Percentiles rank a stretch among this genome's conserved stretches.
Evolutionary conservation across 495 filamentous ascomycete species (phyloP).

Genomic region (Parachaetomium inaequale): DNA sequence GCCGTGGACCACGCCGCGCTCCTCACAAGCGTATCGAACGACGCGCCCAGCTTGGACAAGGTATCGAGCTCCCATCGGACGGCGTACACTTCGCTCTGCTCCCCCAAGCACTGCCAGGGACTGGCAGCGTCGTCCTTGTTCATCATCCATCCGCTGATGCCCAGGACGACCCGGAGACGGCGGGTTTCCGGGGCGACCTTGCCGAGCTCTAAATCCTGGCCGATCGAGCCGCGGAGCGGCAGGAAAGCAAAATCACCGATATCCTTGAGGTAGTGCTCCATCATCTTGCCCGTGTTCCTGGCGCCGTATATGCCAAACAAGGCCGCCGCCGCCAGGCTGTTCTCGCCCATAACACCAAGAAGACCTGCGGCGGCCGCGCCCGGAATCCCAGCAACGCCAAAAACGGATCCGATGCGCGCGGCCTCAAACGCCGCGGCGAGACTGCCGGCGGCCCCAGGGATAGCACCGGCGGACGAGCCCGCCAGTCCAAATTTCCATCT

Average conservation of each 20-base stretch:
- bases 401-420: constrained; percentile 75
- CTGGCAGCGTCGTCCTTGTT: constrained; percentile 63
- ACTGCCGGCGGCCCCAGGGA: constrained; percentile 65
- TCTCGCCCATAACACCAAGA: constrained; percentile 73
- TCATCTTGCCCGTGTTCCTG: constrained; percentile 77
- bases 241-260: constrained; percentile 88
- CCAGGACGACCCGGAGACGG: constrained; percentile 75
- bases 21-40: constrained; percentile 69
- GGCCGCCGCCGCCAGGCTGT: constrained; percentile 70
- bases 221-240: constrained; percentile 54
- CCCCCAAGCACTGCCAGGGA: constrained; percentile 73
- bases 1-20: constrained; percentile 74
- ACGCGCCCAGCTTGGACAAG: constrained; percentile 69
- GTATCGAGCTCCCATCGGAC: constrained; percentile 80
- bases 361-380: constrained; percentile 61
- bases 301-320: constrained; percentile 89
- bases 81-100: constrained; percentile 72
- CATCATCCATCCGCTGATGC: constrained; percentile 78
- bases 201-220: constrained; percentile 36
- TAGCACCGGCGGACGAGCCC: constrained; percentile 60
- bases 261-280: constrained; percentile 82
- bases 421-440: constrained; percentile 79
- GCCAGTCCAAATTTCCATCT: constrained; percentile 71
- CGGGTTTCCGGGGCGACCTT: constrained; percentile 46
- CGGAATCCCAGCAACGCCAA: constrained; percentile 70